Evolutionary conservation across 225 moss, liverwort and hornwort genomes (phyloP), one percentile per base, ranked within the genome.

Genomic region (Marchantia polymorpha): DNA sequence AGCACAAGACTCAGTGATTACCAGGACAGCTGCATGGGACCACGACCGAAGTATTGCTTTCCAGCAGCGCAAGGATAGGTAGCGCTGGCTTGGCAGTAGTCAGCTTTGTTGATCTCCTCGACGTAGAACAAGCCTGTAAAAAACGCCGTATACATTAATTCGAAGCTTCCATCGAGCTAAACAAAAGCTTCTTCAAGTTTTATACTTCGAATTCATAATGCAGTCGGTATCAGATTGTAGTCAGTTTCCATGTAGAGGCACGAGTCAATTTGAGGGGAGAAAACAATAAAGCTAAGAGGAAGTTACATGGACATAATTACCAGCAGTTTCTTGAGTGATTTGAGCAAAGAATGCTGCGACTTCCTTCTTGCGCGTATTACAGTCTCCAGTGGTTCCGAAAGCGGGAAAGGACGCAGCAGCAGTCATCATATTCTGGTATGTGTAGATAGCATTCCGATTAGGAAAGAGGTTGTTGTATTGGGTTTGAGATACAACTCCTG

Each of bases 11-110:
- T 39, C 2, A 39, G 39, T 39, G 39, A 39, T 39, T 76, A 86
- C 89, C 79, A 87, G 78, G 79, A n/a, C 5, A 89, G 15, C 52
- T 89, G 87, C 15, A 87, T 39, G 4, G 89, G 87, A 30, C 87
- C 87, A 23, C 89, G 87, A 0, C 87, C 89, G 31, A 69, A 85
- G 80, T 87, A 87, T 7, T 59, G 22, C 48, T 89, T 65, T n/a
- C 85, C 87, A 7, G 69, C 0, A 16, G 79, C 89, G 52, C 83
- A 87, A 51, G 77, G 60, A 51, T 64, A 77, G 14, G 83, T 83
- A 58, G 74, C 68, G 30, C 78, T 66, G 30, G 78, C n/a, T 16
- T 74, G 31, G 27, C 81, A 84, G 58, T 81, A 81, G 52, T 48
- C 19, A 15, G 19, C 11, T 29, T 50, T 69, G 31, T 76, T 46